Percentiles rank a stretch among this genome's conserved stretches.
phyloP scores from a whole-genome alignment of 495 filamentous ascomycete genomes.

The Neurospora discreta region DNA sequence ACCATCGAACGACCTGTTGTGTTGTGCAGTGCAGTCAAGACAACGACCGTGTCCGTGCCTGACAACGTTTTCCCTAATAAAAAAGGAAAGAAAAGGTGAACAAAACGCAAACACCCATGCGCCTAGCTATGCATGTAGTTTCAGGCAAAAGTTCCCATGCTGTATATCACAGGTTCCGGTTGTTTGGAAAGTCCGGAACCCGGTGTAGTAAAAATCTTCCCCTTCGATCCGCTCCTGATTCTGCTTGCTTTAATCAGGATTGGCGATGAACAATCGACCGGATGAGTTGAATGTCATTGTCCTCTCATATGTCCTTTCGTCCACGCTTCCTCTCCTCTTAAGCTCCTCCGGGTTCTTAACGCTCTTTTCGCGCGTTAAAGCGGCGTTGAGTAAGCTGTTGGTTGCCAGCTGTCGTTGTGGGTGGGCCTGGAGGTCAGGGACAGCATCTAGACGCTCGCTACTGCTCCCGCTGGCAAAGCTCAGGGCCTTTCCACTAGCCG shows the following conservation, averaged over 20 bases:
- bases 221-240: neutral
- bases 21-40: neutral
- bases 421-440: constrained; percentile 30
- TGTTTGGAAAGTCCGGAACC: neutral
- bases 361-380: constrained; percentile 50
- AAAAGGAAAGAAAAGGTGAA: neutral
- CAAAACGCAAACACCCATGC: neutral
- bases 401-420: constrained; percentile 30
- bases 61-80: neutral
- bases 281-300: constrained; percentile 64
- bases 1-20: neutral
- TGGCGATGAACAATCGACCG: constrained; percentile 83
- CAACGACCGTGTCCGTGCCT: neutral
- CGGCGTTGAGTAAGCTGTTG: constrained; percentile 41
- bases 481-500: constrained; percentile 27
- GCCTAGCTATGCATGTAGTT: neutral
- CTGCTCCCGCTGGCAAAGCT: constrained; percentile 46
- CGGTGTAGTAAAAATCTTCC: neutral
- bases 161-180: neutral
- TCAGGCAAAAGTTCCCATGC: neutral
- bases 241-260: constrained; percentile 56
- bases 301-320: constrained; percentile 86
- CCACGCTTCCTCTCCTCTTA: constrained; percentile 78
- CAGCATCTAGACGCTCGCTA: constrained; percentile 37
- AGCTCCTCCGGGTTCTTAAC: constrained; percentile 66